Base-by-base conservation (phyloP, 441 rosid species). In the Aquilaria agallochum region DNA sequence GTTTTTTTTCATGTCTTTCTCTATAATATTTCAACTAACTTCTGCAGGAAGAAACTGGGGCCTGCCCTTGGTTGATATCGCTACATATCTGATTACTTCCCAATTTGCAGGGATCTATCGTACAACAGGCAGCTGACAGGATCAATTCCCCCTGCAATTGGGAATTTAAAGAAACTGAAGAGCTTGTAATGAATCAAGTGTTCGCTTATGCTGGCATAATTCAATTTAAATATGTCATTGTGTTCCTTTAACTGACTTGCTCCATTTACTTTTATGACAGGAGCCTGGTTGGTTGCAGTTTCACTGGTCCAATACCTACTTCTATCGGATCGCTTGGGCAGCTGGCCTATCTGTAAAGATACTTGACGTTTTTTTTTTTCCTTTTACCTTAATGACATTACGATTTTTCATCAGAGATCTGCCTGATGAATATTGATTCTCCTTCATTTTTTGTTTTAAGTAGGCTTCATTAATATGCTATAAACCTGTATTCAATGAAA, bases 231-330 rank as follows among this genome's bases (percentile, higher is more conserved):
- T 68, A 11, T 61, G 14, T 56, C 45, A 32, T 13, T 5, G 4
- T 11, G 10, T 13, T 50, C 49, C 60, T 66, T 48, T 45, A 12
- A 31, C 58, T 7, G 42, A 6, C 33, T 40, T 54, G 5, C 10
- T 15, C 15, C 10, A 2, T 45, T 45, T 56, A 3, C 31, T n/a
- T 64, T 69, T 57, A n/a, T 68, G 67, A n/a, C 76, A 94, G 99
- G 71, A 63, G 70, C 51, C 76, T 94, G 61, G 78, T 86, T 50
- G 89, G 95, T 61, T 95, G 98, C 63, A 14, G 83, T 56, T 85
- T 95, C 70, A 63, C 66, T 36, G 98, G 99, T 62, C 80, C 67
- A 42, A 80, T 95, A 65, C 99, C 99, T 11, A 63, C 66, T 3
- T 58, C 92, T 1, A 71, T 95, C 11, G 98, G 99, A 59, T 66